Evolutionary conservation across 192 early-diverging fungal species (phyloP), one percentile per base, ranked within the genome.

Genomic region (Spizellomyces punctatus): DNA sequence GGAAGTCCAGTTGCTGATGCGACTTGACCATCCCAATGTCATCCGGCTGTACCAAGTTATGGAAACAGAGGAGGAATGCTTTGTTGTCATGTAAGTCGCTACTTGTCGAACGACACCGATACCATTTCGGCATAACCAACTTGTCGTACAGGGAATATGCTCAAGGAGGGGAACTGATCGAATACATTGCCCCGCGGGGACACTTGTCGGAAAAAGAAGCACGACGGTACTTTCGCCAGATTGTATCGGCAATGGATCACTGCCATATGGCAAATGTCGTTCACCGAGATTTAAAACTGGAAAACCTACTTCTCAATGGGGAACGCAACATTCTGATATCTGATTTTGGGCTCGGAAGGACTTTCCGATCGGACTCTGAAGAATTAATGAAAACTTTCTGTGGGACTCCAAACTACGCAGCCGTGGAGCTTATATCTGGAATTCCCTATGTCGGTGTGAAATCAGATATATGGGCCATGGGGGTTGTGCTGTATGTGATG

Each of bases 391-490:
- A 81, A 81, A 89, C 88, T 0, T 89, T 89, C 59, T 89, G 88
- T 58, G 88, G 88, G 6, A 89, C 88, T 10, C 88, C 88, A 46
- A 86, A 88, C 67, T 89, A 88, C 70, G 86, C 88, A 1, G 86
- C 88, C 10, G 78, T 85, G 43, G 88, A 89, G 72, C 78, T 89
- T 8, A 85, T 89, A 46, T 85, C 81, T 43, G 86, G 85, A 16
- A 87, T 81, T 17, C 88, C 88, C 0, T 89, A 89, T 72, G 65
- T 81, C 42, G 88, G 86, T 49, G 80, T 85, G 42, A 86, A 88
- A 60, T 85, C 85, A 5, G 88, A 89, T 75, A 85, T 88, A 47
- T 89, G 88, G 88, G 86, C 88, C 5, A 85, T 89, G 80, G 88
- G 88, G n/a, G 83, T 89, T n/a, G 80, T 88, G 7, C 71, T 89